Percentiles rank a stretch among this genome's conserved stretches.
Evolutionary conservation across 148 eudicot species (phyloP).

Genomic region (Drosera capensis): DNA sequence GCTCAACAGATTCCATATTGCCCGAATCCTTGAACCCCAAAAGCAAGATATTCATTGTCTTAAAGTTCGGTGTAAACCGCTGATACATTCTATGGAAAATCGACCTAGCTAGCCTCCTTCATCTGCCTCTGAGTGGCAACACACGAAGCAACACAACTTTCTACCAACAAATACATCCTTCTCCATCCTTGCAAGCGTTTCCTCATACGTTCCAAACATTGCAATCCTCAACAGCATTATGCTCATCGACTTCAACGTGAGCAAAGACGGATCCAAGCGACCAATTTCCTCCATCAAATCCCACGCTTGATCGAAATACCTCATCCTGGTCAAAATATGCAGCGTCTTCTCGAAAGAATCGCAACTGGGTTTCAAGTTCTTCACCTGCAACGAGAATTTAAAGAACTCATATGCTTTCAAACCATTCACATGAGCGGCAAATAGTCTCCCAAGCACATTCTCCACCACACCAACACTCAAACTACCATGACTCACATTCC

Average conservation of each 20-base stretch:
- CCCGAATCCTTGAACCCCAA: slow-evolving; percentile 83
- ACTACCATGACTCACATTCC: slow-evolving; percentile 21
- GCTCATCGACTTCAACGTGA: slow-evolving; percentile 77
- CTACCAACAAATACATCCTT: slow-evolving; percentile 31
- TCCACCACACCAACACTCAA: slow-evolving; percentile 45
- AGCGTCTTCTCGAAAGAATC: slow-evolving; percentile 78
- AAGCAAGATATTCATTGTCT: slow-evolving; percentile 84
- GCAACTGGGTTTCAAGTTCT: slow-evolving; percentile 32
- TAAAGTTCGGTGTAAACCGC: slow-evolving; percentile 45
- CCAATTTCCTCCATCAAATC: slow-evolving; percentile 50
- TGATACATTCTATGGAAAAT: slow-evolving; percentile 48
- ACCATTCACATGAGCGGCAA: slow-evolving; percentile 64
- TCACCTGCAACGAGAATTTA: slow-evolving; percentile 32
- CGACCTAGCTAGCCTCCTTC: slow-evolving; percentile 81
- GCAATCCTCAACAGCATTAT: slow-evolving; percentile 63
- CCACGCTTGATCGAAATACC: slow-evolving; percentile 77
- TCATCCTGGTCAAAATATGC: slow-evolving; percentile 77
- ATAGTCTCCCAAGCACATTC: slow-evolving; percentile 63
- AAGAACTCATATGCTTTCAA: slow-evolving; percentile 80
- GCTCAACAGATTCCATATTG: slow-evolving; percentile 60
- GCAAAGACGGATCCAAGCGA: slow-evolving; percentile 29
- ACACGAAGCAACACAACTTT: slow-evolving; percentile 54
- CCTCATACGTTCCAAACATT: slow-evolving; percentile 57
- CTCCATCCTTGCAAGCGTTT: slow-evolving; percentile 73
- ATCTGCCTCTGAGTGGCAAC: slow-evolving; percentile 71